Percentiles rank a stretch among this genome's conserved stretches.
These are phyloP conservation scores for Aspergillus ostianus DNA, from an alignment of 495 filamentous ascomycete species.

Conservation along the genomic window DNA sequence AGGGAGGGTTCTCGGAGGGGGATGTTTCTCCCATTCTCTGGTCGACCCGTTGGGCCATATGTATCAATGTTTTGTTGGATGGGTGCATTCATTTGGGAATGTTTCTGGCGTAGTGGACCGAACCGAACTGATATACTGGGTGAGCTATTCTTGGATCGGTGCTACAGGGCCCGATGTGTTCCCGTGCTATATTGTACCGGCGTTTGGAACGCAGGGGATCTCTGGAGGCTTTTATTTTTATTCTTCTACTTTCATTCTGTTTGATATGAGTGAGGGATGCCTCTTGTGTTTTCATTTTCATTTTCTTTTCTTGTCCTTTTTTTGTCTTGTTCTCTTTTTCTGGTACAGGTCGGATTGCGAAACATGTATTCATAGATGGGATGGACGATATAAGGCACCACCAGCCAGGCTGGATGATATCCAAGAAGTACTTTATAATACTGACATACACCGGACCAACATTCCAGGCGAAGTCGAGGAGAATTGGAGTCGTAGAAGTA, in stretches of 20 bases:
- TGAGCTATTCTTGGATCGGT: slow-evolving; percentile 24
- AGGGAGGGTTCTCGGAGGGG: slow-evolving; percentile 11
- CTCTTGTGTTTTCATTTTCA: slow-evolving; percentile 14
- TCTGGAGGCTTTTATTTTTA: slow-evolving; percentile 26
- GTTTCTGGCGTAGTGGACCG: slow-evolving; percentile 6
- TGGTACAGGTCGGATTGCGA: slow-evolving; percentile 16
- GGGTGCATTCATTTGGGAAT: slow-evolving; percentile 3
- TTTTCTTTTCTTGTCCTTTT: slow-evolving; percentile 22
- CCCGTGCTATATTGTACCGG: slow-evolving; percentile 27
- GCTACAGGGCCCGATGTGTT: slow-evolving; percentile 23
- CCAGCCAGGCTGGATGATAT: slow-evolving; percentile 7
- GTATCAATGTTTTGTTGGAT: slow-evolving; percentile 13
- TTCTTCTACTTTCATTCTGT: slow-evolving; percentile 3
- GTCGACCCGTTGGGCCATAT: not conserved
- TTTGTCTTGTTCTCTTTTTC: slow-evolving; percentile 23
- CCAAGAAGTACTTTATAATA: slow-evolving; percentile 1
- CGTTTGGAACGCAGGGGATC: slow-evolving; percentile 31
- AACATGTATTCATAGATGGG: slow-evolving; percentile 29
- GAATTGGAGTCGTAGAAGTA: not conserved
- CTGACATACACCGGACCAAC: not conserved
- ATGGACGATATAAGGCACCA: slow-evolving; percentile 14
- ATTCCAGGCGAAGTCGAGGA: not conserved
- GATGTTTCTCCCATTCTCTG: slow-evolving; percentile 10
- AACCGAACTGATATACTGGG: slow-evolving; percentile 8
- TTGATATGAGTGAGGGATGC: not conserved